These are phyloP conservation scores for Candida morakotiae DNA, from an alignment of 805 yeast species.

Conservation along the genomic window DNA sequence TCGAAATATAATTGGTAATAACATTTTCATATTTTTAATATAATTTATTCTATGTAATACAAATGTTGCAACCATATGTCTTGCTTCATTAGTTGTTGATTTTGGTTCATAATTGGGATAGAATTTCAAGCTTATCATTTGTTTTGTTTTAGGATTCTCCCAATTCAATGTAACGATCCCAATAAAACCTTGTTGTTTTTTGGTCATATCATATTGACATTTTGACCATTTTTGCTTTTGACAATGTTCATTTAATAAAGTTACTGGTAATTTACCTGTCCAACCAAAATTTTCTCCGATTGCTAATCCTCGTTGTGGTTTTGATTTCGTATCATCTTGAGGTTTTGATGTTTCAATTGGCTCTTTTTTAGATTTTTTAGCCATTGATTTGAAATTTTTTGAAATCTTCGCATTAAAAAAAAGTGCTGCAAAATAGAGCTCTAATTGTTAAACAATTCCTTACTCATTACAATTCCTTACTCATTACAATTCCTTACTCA, in stretches of 20 bases:
- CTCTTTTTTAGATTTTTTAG: conserved; percentile 13
- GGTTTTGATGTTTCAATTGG: conserved; percentile 1
- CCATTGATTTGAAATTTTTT: conserved; percentile 10
- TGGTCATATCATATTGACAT: conserved; percentile 69
- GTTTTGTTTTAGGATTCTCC: conserved; percentile 79
- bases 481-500: no score
- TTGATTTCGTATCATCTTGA: no score
- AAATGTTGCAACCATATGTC: conserved; percentile 87
- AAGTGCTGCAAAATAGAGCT: no score
- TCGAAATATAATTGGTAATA: conserved; percentile 79
- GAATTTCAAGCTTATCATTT: conserved; percentile 54
- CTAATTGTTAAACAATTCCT: no score
- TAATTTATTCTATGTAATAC: conserved; percentile 77
- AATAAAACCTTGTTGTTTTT: conserved; percentile 47
- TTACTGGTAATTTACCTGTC: conserved; percentile 93
- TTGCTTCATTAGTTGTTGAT: conserved; percentile 82
- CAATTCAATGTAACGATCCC: conserved; percentile 64
- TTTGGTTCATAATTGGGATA: conserved; percentile 57
- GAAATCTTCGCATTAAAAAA: no score
- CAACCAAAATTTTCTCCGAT: conserved; percentile 67
- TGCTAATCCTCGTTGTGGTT: conserved; percentile 37
- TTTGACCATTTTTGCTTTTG: conserved; percentile 88
- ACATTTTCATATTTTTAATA: conserved; percentile 80
- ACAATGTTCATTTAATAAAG: conserved; percentile 79
- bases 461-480: no score